Conservation (phyloP, 208 protist genomes). For the Wallacemonas sp. region DNA sequence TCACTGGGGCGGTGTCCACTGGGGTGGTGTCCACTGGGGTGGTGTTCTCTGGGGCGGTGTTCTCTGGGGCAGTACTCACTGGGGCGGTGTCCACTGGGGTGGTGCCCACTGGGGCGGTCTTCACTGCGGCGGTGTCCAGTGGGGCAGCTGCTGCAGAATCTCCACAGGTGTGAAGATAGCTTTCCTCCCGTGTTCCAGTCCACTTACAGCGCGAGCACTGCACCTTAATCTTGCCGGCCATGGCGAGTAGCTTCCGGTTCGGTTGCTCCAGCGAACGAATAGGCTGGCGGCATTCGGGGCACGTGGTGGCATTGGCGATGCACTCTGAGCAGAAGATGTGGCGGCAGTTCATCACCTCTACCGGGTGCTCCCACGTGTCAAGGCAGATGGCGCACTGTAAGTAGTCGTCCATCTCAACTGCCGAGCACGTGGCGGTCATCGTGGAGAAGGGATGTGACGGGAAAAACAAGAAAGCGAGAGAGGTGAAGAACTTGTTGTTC, state of each 20-base stretch:
- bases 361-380: slow-evolving; percentile 67
- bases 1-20: too few relatives aligned
- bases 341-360: slow-evolving; percentile 33
- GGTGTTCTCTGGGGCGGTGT: background rate
- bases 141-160: too few relatives aligned
- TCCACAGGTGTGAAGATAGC: slow-evolving; percentile 27
- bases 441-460: too few relatives aligned
- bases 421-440: background rate
- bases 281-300: slow-evolving; percentile 58
- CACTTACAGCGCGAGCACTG: slow-evolving; percentile 60
- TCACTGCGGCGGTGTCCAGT: too few relatives aligned
- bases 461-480: too few relatives aligned
- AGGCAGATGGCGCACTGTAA: slow-evolving; percentile 67
- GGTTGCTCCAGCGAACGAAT: slow-evolving; percentile 28
- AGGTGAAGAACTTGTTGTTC: too few relatives aligned
- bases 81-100: too few relatives aligned
- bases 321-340: slow-evolving; percentile 70
- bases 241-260: slow-evolving; percentile 72
- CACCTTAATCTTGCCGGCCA: slow-evolving; percentile 52
- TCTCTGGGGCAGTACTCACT: too few relatives aligned
- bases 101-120: too few relatives aligned
- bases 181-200: slow-evolving; percentile 55
- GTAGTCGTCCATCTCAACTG: slow-evolving; percentile 27
- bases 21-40: background rate
- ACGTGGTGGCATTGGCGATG: slow-evolving; percentile 30